Evolutionary conservation across 2,329 filamentous ascomycete genomes (phyloP).

Genomic region (Paraphaeosphaeria sporulosa): DNA sequence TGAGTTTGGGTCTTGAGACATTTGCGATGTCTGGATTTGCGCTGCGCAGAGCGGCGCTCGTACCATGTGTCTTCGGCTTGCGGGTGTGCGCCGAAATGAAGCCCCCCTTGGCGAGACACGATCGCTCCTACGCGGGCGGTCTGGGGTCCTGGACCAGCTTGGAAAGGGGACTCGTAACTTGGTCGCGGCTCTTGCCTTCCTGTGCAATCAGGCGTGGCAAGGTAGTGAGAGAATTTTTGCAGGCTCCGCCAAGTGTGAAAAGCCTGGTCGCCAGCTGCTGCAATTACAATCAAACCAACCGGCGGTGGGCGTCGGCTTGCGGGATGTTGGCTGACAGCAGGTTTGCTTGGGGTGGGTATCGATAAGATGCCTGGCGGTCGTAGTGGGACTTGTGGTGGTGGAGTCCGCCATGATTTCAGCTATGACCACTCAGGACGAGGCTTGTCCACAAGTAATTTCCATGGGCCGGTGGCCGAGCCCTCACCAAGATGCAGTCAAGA

Average conservation of each 20-base stretch:
- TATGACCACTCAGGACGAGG: conserved; percentile 27
- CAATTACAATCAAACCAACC: conserved; percentile 10
- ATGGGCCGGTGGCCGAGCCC: conserved; percentile 26
- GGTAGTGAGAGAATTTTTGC: conserved; percentile 7
- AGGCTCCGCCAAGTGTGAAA: conserved; percentile 14
- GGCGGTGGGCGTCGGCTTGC: not conserved
- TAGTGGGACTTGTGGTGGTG: not conserved
- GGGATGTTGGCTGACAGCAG: conserved; percentile 8
- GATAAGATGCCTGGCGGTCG: conserved; percentile 18
- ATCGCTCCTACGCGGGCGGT: conserved; percentile 31
- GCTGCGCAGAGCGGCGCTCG: conserved; percentile 6
- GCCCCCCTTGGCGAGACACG: conserved; percentile 34
- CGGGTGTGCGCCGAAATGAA: conserved; percentile 27
- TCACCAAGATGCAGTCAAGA: conserved; percentile 24
- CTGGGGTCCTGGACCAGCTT: conserved; percentile 20
- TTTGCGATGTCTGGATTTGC: not conserved
- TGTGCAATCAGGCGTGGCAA: conserved; percentile 20
- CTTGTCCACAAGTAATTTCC: conserved; percentile 42
- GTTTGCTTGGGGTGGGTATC: conserved; percentile 25
- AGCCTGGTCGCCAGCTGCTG: conserved; percentile 17
- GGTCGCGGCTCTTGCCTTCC: conserved; percentile 12
- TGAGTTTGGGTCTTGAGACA: conserved; percentile 12
- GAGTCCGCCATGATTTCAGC: conserved; percentile 16
- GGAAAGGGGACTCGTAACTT: conserved; percentile 29
- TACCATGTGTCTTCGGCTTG: conserved; percentile 10